These are phyloP conservation scores for Apiospora saccharicola DNA, from an alignment of 2,329 filamentous ascomycete species.

Conservation along the genomic window DNA sequence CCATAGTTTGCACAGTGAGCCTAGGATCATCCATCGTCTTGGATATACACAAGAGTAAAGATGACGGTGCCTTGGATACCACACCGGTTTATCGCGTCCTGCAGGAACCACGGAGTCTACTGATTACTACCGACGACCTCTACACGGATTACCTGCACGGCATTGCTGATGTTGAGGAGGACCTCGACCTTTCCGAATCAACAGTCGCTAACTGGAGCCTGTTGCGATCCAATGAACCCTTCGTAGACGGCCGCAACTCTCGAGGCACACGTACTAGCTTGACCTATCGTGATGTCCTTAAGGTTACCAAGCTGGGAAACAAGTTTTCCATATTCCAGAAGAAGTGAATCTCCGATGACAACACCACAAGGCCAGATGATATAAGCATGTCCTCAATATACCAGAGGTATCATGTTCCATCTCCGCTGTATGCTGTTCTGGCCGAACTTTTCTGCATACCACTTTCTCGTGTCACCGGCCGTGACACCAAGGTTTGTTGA, in stretches of 20 bases:
- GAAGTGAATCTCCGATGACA: constrained; percentile 44
- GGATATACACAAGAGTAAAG: constrained; percentile 73
- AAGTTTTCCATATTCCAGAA: constrained; percentile 64
- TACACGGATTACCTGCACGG: constrained; percentile 79
- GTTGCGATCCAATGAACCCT: constrained; percentile 57
- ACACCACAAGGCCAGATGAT: background rate
- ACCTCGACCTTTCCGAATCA: constrained; percentile 66
- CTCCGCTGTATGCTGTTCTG: constrained; percentile 64
- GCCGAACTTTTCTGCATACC: constrained; percentile 83
- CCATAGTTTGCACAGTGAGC: constrained; percentile 90
- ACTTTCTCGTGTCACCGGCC: constrained; percentile 77
- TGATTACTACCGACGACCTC: constrained; percentile 73
- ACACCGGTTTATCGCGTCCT: constrained; percentile 67
- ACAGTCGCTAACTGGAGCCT: constrained; percentile 78
- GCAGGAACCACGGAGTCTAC: constrained; percentile 83
- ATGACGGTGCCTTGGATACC: constrained; percentile 63
- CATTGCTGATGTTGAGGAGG: constrained; percentile 71
- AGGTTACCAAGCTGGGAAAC: constrained; percentile 76
- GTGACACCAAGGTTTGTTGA: constrained; percentile 82
- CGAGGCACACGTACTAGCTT: constrained; percentile 73
- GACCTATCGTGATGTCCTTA: constrained; percentile 86
- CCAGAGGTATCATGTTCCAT: constrained; percentile 79
- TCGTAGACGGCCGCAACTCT: constrained; percentile 60
- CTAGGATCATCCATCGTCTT: constrained; percentile 80
- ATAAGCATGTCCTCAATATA: constrained; percentile 56